Conservation (phyloP, 345 rosid genomes). For the Aquilaria malaccensis region DNA sequence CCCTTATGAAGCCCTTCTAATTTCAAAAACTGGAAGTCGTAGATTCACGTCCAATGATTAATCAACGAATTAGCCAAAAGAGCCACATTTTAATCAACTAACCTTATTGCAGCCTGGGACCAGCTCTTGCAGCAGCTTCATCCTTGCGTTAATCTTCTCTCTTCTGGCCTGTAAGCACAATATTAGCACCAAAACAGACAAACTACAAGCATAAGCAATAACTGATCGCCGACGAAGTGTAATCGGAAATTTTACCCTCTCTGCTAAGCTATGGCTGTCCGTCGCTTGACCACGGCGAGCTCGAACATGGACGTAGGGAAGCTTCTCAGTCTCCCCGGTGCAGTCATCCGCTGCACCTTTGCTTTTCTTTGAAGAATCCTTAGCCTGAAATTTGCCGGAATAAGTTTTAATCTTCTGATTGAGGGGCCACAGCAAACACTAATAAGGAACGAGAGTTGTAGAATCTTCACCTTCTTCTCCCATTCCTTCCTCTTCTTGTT, state of each 20-base stretch:
- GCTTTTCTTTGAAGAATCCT: slow-evolving; percentile 54
- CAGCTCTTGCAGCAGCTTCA: slow-evolving; percentile 77
- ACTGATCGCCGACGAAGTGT: background rate
- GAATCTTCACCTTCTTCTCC: slow-evolving; percentile 42
- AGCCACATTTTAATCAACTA: slow-evolving; percentile 12
- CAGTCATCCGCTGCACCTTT: slow-evolving; percentile 28
- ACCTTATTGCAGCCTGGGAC: slow-evolving; percentile 93
- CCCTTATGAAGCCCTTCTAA: slow-evolving; percentile 21
- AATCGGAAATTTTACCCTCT: slow-evolving; percentile 37
- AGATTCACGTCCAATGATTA: slow-evolving; percentile 34
- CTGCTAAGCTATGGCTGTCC: slow-evolving; percentile 78
- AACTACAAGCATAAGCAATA: background rate
- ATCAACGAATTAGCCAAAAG: slow-evolving; percentile 27
- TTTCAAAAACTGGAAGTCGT: slow-evolving; percentile 23
- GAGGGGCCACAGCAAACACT: background rate
- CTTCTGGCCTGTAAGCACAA: slow-evolving; percentile 50
- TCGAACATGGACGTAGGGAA: slow-evolving; percentile 71
- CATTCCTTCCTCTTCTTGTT: slow-evolving; percentile 46
- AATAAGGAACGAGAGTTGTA: background rate
- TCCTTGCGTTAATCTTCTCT: slow-evolving; percentile 69
- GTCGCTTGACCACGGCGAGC: slow-evolving; percentile 83
- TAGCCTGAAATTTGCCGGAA: slow-evolving; percentile 22
- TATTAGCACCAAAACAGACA: slow-evolving; percentile 4
- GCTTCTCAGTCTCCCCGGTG: slow-evolving; percentile 43
- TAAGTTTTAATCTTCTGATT: background rate